Evolutionary conservation across 345 rosid genomes (phyloP).

Genomic region (Brassica carinata): DNA sequence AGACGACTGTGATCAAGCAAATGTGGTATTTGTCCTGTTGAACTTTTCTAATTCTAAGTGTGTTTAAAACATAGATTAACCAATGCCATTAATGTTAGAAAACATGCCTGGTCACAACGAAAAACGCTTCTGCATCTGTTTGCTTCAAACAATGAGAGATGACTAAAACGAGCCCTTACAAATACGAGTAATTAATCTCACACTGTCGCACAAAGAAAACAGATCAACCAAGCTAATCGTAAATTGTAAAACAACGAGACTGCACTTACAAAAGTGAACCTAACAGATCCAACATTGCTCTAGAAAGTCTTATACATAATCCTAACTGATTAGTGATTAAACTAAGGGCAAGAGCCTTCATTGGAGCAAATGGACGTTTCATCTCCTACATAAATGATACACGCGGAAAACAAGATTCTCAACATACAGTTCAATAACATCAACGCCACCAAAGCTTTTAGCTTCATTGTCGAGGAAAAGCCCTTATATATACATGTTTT

Average conservation of each 20-base stretch:
- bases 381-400: slow-evolving; percentile 52
- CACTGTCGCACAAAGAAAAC: background rate
- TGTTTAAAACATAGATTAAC: background rate
- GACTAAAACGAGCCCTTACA: slow-evolving; percentile 14
- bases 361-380: slow-evolving; percentile 67
- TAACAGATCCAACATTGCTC: slow-evolving; percentile 16
- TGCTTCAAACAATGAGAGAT: slow-evolving; percentile 17
- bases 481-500: background rate
- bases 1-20: background rate
- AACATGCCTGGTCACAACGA: background rate
- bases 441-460: background rate
- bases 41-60: background rate
- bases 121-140: slow-evolving; percentile 13
- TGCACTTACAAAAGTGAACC: slow-evolving; percentile 24
- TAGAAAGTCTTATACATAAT: slow-evolving; percentile 17
- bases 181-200: slow-evolving; percentile 6
- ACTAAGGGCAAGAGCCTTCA: background rate
- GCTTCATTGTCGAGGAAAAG: background rate
- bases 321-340: slow-evolving; percentile 15
- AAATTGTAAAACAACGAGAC: slow-evolving; percentile 20
- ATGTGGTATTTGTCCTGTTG: slow-evolving; percentile 21
- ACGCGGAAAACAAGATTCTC: background rate
- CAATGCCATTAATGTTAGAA: background rate
- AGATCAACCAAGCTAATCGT: slow-evolving; percentile 17
- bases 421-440: background rate